Base-by-base conservation (phyloP, 73 alveolate genomes). In the Effrenium voratum region DNA sequence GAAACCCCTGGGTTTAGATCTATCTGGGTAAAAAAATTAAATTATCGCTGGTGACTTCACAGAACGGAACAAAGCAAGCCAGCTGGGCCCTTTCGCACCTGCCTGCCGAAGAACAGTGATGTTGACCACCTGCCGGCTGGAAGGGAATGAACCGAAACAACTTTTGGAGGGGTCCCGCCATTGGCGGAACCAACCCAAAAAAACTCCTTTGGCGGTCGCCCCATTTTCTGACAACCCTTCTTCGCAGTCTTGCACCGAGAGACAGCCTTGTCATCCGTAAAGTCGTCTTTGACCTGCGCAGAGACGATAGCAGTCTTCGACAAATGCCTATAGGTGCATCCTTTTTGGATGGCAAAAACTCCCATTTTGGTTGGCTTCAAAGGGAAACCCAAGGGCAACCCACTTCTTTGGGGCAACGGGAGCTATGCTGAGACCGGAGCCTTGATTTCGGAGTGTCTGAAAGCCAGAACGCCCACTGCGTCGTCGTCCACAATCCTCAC, bases 381-480 rank as follows among this genome's bases (percentile, higher is more conserved):
- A n/a, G n/a, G n/a, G n/a, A n/a, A n/a, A n/a, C n/a, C n/a, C n/a
- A n/a, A n/a, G n/a, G n/a, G n/a, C n/a, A n/a, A n/a, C n/a, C n/a
- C n/a, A n/a, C n/a, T n/a, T n/a, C n/a, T n/a, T n/a, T n/a, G n/a
- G n/a, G n/a, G n/a, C n/a, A n/a, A n/a, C n/a, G n/a, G n/a, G n/a
- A n/a, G 34, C n/a, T 4, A 24, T 60, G 13, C 59, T 2, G 83
- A 10, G 5, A 12, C 83, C 40, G 46, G 50, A 4, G 95, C 97
- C 97, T 90, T 90, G 76, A 46, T 75, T 70, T 90, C 97, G 44
- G 82, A 73, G 30, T n/a, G 32, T 50, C 97, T 90, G 46, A 90
- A 90, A 34, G 97, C 97, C 88, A 90, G 97, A 66, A 90, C 63
- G 44, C 97, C 97, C 26, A 90, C 97, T n/a, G 97, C 97, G 47